These are phyloP conservation scores for Climacium dendroides DNA, from an alignment of 225 moss, liverwort and hornwort species.

Conservation along the genomic window DNA sequence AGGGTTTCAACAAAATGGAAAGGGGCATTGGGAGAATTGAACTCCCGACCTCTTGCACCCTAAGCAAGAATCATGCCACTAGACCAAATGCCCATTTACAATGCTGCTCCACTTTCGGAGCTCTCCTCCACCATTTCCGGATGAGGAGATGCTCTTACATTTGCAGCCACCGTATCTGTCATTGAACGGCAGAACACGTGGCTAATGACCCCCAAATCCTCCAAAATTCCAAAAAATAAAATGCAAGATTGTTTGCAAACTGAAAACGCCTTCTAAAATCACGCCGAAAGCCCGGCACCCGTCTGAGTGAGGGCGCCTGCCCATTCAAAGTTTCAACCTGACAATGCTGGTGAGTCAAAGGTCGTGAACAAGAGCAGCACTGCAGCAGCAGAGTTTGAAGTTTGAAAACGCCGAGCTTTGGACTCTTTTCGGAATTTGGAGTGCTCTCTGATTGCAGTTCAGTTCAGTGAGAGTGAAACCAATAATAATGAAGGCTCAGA, in stretches of 20 bases:
- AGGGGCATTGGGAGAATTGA: background rate
- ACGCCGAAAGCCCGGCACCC: background rate
- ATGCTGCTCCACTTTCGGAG: no score
- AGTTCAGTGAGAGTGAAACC: background rate
- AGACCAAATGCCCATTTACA: background rate
- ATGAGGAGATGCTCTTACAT: fast-evolving
- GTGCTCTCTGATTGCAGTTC: background rate
- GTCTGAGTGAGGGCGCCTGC: background rate
- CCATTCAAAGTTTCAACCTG: background rate
- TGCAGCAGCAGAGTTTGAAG: background rate
- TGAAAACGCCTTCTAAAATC: background rate
- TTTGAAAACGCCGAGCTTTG: background rate
- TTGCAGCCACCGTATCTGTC: background rate
- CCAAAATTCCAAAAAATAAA: background rate
- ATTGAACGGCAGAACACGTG: background rate
- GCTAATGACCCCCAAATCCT: background rate
- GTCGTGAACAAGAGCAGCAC: background rate
- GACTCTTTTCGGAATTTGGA: background rate
- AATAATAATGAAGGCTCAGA: background rate
- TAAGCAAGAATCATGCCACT: background rate
- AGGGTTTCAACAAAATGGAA: background rate
- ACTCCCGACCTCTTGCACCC: background rate
- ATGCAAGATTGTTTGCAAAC: background rate
- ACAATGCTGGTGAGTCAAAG: background rate
- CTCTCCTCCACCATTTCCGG: no score